Evolutionary conservation across 805 yeast species (phyloP).

Genomic region (Yarrowia sp.): DNA sequence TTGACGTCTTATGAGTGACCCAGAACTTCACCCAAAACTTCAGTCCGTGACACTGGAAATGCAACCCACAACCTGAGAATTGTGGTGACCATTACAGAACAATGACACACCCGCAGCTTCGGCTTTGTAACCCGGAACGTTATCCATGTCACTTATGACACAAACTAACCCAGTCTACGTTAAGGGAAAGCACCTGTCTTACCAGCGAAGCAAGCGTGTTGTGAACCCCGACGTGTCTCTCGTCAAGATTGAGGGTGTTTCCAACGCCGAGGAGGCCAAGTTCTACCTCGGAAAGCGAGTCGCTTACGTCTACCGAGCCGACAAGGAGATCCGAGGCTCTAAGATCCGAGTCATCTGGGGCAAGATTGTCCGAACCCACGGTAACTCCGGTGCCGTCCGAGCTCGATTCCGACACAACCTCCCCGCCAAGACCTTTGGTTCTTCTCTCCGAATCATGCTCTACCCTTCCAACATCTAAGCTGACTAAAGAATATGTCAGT

Average conservation of each 20-base stretch:
- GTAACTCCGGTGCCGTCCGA: slow-evolving; percentile 97
- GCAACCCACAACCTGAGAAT: no score
- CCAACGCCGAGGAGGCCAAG: slow-evolving; percentile 90
- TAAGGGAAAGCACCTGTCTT: slow-evolving; percentile 99
- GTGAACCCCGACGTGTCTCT: slow-evolving; percentile 98
- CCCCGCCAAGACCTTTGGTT: slow-evolving; percentile 99
- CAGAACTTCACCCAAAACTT: no score
- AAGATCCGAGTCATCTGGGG: slow-evolving; percentile 99
- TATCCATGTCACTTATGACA: neutral
- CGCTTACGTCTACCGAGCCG: slow-evolving; percentile 99
- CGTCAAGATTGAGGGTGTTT: slow-evolving; percentile 96
- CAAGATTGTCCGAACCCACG: slow-evolving; percentile 97
- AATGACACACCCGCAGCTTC: no score
- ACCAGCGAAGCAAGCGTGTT: slow-evolving; percentile 99
- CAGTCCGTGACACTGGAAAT: no score
- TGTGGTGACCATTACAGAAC: no score
- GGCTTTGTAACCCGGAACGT: no score
- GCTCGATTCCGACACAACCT: slow-evolving; percentile 99
- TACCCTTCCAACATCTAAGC: slow-evolving; percentile 99
- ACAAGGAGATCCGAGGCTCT: slow-evolving; percentile 97
- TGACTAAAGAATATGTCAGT: neutral
- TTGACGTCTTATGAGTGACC: neutral
- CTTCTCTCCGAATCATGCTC: slow-evolving; percentile 99
- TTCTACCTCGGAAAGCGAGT: slow-evolving; percentile 99
- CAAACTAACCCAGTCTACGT: slow-evolving; percentile 70